Conservation (phyloP, 805 yeast genomes). For the Candida insectalens region DNA sequence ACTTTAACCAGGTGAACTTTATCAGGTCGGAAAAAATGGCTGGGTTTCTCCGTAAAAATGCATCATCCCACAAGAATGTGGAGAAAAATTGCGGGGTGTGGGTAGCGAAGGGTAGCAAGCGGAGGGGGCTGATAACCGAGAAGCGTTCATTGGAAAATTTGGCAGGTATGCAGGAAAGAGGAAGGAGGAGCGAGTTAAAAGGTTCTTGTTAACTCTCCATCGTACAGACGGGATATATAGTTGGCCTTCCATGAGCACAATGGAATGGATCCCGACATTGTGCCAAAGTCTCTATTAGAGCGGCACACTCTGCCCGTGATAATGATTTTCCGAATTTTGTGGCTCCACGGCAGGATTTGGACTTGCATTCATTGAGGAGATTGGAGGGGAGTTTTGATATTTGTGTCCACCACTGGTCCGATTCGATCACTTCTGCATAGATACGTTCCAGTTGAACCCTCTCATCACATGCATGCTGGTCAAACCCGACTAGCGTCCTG, state of each 20-base stretch:
- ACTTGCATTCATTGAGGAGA: slow-evolving; percentile 19
- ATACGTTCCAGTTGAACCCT: slow-evolving; percentile 50
- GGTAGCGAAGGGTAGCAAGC: too few species aligned
- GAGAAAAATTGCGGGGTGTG: too few species aligned
- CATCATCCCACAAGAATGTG: too few species aligned
- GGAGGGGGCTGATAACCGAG: too few species aligned
- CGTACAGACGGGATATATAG: slow-evolving; percentile 41
- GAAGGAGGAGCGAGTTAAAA: too few species aligned
- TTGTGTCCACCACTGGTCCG: slow-evolving; percentile 1
- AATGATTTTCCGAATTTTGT: slow-evolving; percentile 62
- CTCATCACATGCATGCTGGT: slow-evolving; percentile 86
- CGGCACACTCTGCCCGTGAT: slow-evolving; percentile 30
- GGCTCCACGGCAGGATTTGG: slow-evolving; percentile 60
- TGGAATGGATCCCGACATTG: slow-evolving; percentile 55
- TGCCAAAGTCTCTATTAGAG: slow-evolving; percentile 32
- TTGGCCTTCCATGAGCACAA: slow-evolving; percentile 85
- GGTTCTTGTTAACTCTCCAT: too few species aligned
- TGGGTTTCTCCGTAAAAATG: too few species aligned
- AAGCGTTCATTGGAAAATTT: too few species aligned
- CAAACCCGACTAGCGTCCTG: slow-evolving; percentile 33
- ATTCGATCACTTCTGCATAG: slow-evolving; percentile 27
- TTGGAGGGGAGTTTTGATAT: not conserved
- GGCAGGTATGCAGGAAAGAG: too few species aligned
- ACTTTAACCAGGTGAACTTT: not conserved
- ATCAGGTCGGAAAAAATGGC: too few species aligned